Evolutionary conservation across 192 early-diverging fungal species (phyloP).

Genomic region (Geranomyces variabilis): DNA sequence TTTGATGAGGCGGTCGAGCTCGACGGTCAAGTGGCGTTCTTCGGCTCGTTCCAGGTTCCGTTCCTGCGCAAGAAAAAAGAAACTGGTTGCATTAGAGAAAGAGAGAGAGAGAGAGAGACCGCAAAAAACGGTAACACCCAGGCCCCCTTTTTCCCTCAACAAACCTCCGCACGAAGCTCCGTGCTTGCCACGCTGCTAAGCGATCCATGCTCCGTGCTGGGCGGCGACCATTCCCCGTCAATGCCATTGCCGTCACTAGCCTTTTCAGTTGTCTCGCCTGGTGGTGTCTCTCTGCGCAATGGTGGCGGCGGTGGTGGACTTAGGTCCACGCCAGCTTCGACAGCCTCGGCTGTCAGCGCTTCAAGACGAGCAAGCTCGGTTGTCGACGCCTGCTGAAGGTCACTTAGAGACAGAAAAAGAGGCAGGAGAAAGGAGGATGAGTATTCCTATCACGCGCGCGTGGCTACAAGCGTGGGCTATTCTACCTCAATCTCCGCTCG

Average conservation of each 20-base stretch:
- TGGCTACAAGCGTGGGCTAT: too few species aligned
- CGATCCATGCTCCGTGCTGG: neutral
- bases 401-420: neutral
- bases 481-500: conserved; percentile 10
- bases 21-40: conserved; percentile 11
- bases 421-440: neutral
- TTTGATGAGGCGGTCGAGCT: conserved; percentile 10
- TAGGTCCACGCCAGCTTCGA: neutral
- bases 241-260: too few species aligned
- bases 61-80: conserved; percentile 9
- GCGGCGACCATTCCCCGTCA: neutral
- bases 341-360: conserved; percentile 14
- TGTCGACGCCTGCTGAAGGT: conserved; percentile 8
- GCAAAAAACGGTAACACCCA: neutral
- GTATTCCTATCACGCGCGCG: too few species aligned
- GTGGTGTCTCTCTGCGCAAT: neutral
- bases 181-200: neutral
- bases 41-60: conserved; percentile 7
- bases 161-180: neutral
- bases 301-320: neutral
- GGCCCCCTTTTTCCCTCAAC: too few species aligned
- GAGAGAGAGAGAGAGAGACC: neutral
- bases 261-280: neutral
- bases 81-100: too few species aligned
- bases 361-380: conserved; percentile 23